Evolutionary conservation across 768 basidiomycete genomes (phyloP), one percentile per base, ranked within the genome.

Genomic region (Harrya chromipes): DNA sequence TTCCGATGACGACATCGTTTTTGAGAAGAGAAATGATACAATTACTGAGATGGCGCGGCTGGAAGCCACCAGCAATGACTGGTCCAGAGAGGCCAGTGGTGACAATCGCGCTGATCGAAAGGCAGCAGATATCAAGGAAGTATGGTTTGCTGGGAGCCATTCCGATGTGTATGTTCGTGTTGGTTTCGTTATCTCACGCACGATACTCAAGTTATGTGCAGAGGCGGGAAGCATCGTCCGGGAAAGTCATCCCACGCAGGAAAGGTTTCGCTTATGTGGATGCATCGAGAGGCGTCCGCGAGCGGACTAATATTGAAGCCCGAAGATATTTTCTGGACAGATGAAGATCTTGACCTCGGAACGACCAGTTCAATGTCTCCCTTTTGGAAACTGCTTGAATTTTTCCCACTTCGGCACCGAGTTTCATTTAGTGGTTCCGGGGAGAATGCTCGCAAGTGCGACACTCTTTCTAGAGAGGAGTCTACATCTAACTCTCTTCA

Each of bases 61-160:
- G 6, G 23, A 23, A 23, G 23, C 6, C 6, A 23, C 6, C 23
- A 23, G 23, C 23, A 23, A 6, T 23, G 6, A 6, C 4, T 6
- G 23, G 23, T 23, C 23, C 6, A 23, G 23, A 23, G 23, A 23
- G 23, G 23, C 23, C 3, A 23, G 23, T 23, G 6, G 6, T 23
- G 23, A 23, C 23, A 23, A 23, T 3, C 4, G 23, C 23, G 6
- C 23, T 6, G 6, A 23, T 23, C 23, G 23, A 23, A 23, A 37
- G 31, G 20, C 44, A 6, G 16, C 46, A 13, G 57, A 63, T 3
- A 52, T 83, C 17, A 72, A 78, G 46, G 83, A 87, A 59, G 84
- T 86, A 1, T 85, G 84, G 83, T 85, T 86, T 59, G 68, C 81
- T 1, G 82, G 74, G 1, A 61, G 66, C 29, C 75, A 74, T 29